phyloP scores from a whole-genome alignment of 305 asterid genomes.

The Solanum aculeatissimum region DNA sequence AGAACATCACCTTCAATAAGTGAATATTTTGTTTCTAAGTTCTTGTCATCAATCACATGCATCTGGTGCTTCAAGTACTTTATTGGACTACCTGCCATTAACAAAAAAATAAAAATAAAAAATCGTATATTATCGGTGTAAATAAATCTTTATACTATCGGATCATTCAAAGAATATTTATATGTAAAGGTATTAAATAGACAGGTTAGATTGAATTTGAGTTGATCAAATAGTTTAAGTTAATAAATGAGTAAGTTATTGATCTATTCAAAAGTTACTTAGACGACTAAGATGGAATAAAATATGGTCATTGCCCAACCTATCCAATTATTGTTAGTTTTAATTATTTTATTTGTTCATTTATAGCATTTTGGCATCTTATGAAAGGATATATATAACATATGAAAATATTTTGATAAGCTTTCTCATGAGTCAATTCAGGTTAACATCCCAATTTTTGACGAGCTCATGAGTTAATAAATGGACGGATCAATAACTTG shows the following conservation, averaged over 20 bases:
- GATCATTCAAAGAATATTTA: neutral
- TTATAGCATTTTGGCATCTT: neutral
- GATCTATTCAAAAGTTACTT: neutral
- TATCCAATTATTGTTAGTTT: neutral
- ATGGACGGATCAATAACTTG: neutral
- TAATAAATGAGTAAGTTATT: neutral
- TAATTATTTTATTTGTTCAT: neutral
- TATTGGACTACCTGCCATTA: slow-evolving; percentile 29
- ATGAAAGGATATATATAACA: too few species aligned
- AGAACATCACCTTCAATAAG: slow-evolving; percentile 32
- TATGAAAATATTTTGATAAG: neutral
- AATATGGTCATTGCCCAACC: neutral
- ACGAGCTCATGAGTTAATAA: neutral
- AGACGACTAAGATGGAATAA: neutral
- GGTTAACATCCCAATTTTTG: too few species aligned
- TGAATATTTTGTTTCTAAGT: slow-evolving; percentile 21
- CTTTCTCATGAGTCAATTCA: neutral
- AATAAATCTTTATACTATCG: neutral
- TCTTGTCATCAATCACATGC: slow-evolving; percentile 33
- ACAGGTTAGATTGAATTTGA: neutral
- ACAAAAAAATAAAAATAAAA: neutral
- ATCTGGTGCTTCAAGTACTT: slow-evolving; percentile 44
- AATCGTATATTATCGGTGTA: neutral
- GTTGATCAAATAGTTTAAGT: neutral
- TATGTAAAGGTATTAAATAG: neutral